phyloP scores from a whole-genome alignment of 805 yeast species.

The Saccharomycopsis babjevae region DNA sequence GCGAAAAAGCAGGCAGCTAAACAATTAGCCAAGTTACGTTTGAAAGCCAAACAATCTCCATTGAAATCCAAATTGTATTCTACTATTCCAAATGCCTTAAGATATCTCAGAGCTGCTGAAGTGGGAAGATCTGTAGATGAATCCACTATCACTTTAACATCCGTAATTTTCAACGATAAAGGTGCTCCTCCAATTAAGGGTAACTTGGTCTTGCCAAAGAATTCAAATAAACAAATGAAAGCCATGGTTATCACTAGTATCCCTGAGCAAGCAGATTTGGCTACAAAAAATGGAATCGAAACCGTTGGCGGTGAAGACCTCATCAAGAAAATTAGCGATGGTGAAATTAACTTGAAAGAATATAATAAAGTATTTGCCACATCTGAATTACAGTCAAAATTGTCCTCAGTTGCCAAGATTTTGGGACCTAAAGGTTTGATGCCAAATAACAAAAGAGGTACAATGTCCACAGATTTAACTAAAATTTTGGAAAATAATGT shows the following conservation, averaged over 20 bases:
- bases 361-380: slow-evolving; percentile 79
- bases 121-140: slow-evolving; percentile 72
- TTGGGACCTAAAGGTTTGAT: slow-evolving; percentile 85
- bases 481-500: slow-evolving; percentile 42
- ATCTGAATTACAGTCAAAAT: slow-evolving; percentile 59
- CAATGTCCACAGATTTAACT: slow-evolving; percentile 61
- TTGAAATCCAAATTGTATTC: slow-evolving; percentile 51
- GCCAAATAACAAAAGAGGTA: slow-evolving; percentile 81
- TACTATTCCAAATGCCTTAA: slow-evolving; percentile 62
- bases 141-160: slow-evolving; percentile 58
- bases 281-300: slow-evolving; percentile 50
- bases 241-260: slow-evolving; percentile 60
- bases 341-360: slow-evolving; percentile 35
- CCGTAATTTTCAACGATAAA: slow-evolving; percentile 57
- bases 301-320: slow-evolving; percentile 66
- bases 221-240: slow-evolving; percentile 51
- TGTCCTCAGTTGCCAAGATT: slow-evolving; percentile 60
- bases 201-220: slow-evolving; percentile 54
- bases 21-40: slow-evolving; percentile 22
- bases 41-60: slow-evolving; percentile 33
- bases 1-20: slow-evolving; percentile 26
- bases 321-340: slow-evolving; percentile 50
- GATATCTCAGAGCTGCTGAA: slow-evolving; percentile 79
- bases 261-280: slow-evolving; percentile 40
- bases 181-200: slow-evolving; percentile 75